Evolutionary conservation across 306 rosid species (phyloP).

Genomic region (Carpinus fangiana): DNA sequence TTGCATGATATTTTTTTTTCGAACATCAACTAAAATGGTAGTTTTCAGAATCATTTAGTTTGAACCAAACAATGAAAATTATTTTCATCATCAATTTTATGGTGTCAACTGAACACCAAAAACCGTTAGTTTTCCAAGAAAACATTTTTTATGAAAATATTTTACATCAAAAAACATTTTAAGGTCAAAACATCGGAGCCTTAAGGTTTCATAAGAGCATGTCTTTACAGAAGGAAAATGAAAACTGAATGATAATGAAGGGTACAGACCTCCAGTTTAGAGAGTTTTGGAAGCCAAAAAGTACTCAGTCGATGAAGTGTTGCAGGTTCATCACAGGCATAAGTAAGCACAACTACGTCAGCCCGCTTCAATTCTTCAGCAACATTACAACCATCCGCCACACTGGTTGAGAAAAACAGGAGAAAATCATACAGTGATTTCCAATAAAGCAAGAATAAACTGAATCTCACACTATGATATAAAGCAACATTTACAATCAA

Average conservation of each 20-base stretch:
- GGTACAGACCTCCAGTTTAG: conserved; percentile 74
- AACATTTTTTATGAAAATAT: too few species aligned
- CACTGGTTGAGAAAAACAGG: conserved; percentile 39
- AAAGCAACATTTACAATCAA: background rate
- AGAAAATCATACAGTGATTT: too few species aligned
- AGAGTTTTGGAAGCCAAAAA: conserved; percentile 94
- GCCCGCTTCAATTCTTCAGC: conserved; percentile 90
- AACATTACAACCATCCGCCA: conserved; percentile 75
- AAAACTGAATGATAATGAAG: background rate
- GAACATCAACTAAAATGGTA: too few species aligned
- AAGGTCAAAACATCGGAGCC: background rate
- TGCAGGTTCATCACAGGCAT: conserved; percentile 86
- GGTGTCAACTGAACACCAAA: too few species aligned
- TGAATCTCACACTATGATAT: background rate
- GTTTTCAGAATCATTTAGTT: too few species aligned
- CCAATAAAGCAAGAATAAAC: too few species aligned
- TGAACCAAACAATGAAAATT: too few species aligned
- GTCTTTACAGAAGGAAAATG: background rate
- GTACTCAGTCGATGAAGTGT: conserved; percentile 80
- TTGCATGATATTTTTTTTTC: too few species aligned
- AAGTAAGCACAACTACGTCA: conserved; percentile 88
- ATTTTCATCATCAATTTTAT: too few species aligned
- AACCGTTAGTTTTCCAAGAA: too few species aligned
- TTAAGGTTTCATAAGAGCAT: background rate
- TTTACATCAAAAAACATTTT: background rate